Percentiles rank a stretch among this genome's conserved stretches.
These are phyloP conservation scores for Drosera spatulata DNA, from an alignment of 179 eudicot genomes.

Conservation along the genomic window DNA sequence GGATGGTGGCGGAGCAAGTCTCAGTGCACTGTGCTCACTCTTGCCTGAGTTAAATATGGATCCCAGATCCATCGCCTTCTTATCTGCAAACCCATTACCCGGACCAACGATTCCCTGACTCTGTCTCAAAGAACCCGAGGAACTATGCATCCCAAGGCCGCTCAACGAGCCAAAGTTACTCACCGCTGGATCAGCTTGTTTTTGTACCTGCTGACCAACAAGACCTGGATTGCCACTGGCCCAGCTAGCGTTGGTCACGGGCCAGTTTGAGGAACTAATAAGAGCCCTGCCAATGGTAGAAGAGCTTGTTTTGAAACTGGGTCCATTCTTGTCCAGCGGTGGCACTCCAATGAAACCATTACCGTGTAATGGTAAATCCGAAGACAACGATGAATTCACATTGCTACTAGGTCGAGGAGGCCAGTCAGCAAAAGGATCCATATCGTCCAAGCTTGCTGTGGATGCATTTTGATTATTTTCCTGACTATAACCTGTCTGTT, in stretches of 20 bases:
- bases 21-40: slow-evolving; percentile 47
- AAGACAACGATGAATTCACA: slow-evolving; percentile 17
- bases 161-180: slow-evolving; percentile 21
- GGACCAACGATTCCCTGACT: slow-evolving; percentile 28
- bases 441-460: slow-evolving; percentile 39
- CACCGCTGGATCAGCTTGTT: slow-evolving; percentile 32
- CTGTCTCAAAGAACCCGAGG: slow-evolving; percentile 47
- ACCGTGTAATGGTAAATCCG: slow-evolving; percentile 19
- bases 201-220: slow-evolving; percentile 24
- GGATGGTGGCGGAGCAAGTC: slow-evolving; percentile 88
- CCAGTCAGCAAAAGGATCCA: slow-evolving; percentile 97
- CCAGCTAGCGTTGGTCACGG: slow-evolving; percentile 36
- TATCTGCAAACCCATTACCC: slow-evolving; percentile 11
- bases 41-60: slow-evolving; percentile 61
- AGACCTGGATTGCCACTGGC: slow-evolving; percentile 21
- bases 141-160: slow-evolving; percentile 24
- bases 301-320: slow-evolving; percentile 18
- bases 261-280: background rate
- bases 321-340: slow-evolving; percentile 14
- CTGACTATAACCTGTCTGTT: slow-evolving; percentile 23
- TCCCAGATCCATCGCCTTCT: slow-evolving; percentile 47
- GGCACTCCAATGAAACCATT: slow-evolving; percentile 24
- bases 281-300: slow-evolving; percentile 19
- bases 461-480: slow-evolving; percentile 26
- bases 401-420: slow-evolving; percentile 55